Base-by-base conservation (phyloP, 176 grass and related monocot genomes). In the Avena eriantha region DNA sequence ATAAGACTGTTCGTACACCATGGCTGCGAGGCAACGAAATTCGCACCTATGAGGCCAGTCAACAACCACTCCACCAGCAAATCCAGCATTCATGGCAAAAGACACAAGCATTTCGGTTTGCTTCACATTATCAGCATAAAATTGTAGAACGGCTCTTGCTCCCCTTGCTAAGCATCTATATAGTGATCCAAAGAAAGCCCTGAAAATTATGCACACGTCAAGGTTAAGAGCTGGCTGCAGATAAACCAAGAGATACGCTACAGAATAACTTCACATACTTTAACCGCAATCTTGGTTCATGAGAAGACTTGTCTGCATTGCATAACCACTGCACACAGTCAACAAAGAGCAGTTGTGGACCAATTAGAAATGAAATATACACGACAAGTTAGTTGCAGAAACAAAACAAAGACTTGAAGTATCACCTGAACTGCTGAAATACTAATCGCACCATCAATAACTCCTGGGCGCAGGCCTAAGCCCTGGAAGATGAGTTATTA, bases 31-130 rank as follows among this genome's bases (percentile, higher is more conserved):
- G 50, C 10, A 19, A 56, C 76, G 21, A 71, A 83, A 88, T 55
- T 23, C 47, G 33, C 53, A 98, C 93, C 93, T 98, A 48, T 98
- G 96, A 77, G 96, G 96, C 96, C 93, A 98, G 58, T 98, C 96
- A 61, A 98, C 46, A 15, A 98, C 93, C 43, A 98, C 90, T 60
- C 96, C 96, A 57, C 96, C 96, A 82, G 96, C 90, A 90, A 98
- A 98, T 71, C 96, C 96, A 84, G 96, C 96, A 82, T 94, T 89
- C 93, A 98, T 98, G 69, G 96, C 96, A 87, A 82, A 94, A 65
- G 90, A 93, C 80, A 94, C 91, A 17, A 96, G 95, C 96, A 98
- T 98, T 91, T 98, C 96, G 69, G 90, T 98, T 85, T 98, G 96
- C 39, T 96, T 83, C 88, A 95, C 93, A 63, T 96, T 98, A 69